Evolutionary conservation across 176 grass and related monocot genomes (phyloP).

Genomic region (Juncus inflexus): DNA sequence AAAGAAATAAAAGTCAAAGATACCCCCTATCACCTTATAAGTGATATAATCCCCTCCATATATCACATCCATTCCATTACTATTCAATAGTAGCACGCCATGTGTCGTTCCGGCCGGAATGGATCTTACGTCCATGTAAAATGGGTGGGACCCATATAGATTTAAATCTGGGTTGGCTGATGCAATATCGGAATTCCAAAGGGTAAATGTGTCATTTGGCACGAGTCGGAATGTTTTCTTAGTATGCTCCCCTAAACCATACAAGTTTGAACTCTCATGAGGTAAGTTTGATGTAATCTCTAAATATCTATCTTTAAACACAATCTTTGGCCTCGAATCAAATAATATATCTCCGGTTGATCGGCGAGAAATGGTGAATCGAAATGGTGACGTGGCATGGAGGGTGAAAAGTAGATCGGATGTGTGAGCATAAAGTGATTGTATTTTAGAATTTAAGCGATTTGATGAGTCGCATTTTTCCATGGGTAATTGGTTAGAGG

Average conservation of each 20-base stretch:
- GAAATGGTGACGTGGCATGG: constrained; percentile 36
- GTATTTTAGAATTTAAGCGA: background rate
- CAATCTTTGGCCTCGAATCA: constrained; percentile 20
- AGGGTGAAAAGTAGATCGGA: constrained; percentile 51
- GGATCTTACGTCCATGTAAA: constrained; percentile 73
- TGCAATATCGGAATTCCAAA: constrained; percentile 57
- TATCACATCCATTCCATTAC: constrained; percentile 71
- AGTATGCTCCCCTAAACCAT: constrained; percentile 73
- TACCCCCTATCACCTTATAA: constrained; percentile 71
- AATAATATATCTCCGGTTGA: constrained; percentile 46
- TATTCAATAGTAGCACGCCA: constrained; percentile 71
- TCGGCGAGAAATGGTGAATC: constrained; percentile 41
- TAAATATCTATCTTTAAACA: constrained; percentile 63
- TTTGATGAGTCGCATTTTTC: background rate
- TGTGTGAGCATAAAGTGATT: constrained; percentile 22
- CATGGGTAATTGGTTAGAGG: background rate
- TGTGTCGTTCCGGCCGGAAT: constrained; percentile 26
- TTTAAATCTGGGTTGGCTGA: constrained; percentile 31
- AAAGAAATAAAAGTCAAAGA: constrained; percentile 87
- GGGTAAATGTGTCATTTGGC: constrained; percentile 46
- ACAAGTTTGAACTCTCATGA: constrained; percentile 30
- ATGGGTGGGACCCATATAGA: constrained; percentile 68
- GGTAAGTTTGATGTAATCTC: constrained; percentile 53
- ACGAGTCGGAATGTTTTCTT: constrained; percentile 51
- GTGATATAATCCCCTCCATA: constrained; percentile 46